A percentile compares a stretch with the other conserved stretches of the same genome.
Evolutionary conservation across 306 rosid genomes (phyloP).

Genomic region (Glycyrrhiza uralensis): DNA sequence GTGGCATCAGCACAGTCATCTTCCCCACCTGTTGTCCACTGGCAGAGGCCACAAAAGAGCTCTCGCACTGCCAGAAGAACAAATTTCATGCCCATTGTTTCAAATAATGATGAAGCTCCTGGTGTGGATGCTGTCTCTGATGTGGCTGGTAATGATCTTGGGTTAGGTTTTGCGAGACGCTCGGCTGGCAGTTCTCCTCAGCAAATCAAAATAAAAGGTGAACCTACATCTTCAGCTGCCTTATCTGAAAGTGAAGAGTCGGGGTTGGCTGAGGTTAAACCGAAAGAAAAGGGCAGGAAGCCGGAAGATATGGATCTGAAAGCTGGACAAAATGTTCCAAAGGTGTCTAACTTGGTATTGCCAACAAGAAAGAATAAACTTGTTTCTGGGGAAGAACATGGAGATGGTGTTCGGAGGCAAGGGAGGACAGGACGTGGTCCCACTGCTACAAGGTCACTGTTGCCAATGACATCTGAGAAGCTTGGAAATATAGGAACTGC

Average conservation of each 20-base stretch:
- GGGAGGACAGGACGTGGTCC: constrained; percentile 90
- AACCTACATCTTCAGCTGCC: constrained; percentile 68
- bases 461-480: constrained; percentile 75
- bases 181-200: constrained; percentile 78
- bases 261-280: constrained; percentile 72
- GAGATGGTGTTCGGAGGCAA: constrained; percentile 95
- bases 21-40: constrained; percentile 84
- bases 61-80: constrained; percentile 96
- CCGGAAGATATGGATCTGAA: constrained; percentile 76
- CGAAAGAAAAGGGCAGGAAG: constrained; percentile 71
- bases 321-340: constrained; percentile 64
- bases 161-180: constrained; percentile 69
- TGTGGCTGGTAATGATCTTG: constrained; percentile 67
- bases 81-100: constrained; percentile 66
- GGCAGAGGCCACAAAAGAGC: constrained; percentile 94
- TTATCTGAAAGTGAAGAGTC: constrained; percentile 98
- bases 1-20: constrained; percentile 70
- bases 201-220: constrained; percentile 77
- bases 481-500: constrained; percentile 79
- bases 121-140: constrained; percentile 65
- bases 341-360: constrained; percentile 55
- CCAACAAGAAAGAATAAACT: constrained; percentile 77
- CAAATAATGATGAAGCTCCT: constrained; percentile 75
- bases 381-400: constrained; percentile 80
- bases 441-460: constrained; percentile 58